Percentiles rank a stretch among this genome's conserved stretches.
These are phyloP conservation scores for Phaeomoniella chlamydospora DNA, from an alignment of 2,329 filamentous ascomycete genomes.

Conservation along the genomic window DNA sequence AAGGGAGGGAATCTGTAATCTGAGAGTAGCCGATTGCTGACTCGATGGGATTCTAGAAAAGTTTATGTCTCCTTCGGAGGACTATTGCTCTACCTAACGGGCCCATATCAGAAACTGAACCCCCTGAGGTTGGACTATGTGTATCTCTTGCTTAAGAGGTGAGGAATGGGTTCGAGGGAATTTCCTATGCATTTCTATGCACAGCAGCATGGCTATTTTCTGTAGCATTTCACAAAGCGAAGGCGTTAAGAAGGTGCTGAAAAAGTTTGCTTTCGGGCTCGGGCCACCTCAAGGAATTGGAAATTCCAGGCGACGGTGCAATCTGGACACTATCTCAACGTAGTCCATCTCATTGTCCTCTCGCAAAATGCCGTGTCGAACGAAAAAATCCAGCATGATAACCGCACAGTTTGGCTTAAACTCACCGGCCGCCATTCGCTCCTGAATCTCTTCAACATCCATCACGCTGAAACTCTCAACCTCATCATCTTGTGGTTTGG, in stretches of 20 bases:
- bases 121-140: constrained; percentile 84
- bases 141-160: constrained; percentile 91
- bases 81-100: constrained; percentile 76
- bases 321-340: constrained; percentile 56
- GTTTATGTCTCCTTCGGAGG: constrained; percentile 91
- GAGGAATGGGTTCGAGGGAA: constrained; percentile 10
- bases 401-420: constrained; percentile 92
- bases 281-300: constrained; percentile 40
- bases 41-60: constrained; percentile 51
- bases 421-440: constrained; percentile 52
- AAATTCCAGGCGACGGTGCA: constrained; percentile 72
- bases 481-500: constrained; percentile 72
- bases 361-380: constrained; percentile 70
- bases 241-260: constrained; percentile 6
- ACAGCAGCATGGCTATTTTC: not conserved
- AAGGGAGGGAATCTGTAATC: constrained; percentile 2
- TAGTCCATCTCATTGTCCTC: constrained; percentile 65
- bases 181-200: not conserved
- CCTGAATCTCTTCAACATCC: constrained; percentile 61
- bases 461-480: constrained; percentile 72
- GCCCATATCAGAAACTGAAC: constrained; percentile 90
- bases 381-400: constrained; percentile 77
- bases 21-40: constrained; percentile 15
- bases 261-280: constrained; percentile 1
- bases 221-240: constrained; percentile 6